These are phyloP conservation scores for Pilatotrama ljubarskyi DNA, from an alignment of 768 basidiomycete species.

Conservation along the genomic window DNA sequence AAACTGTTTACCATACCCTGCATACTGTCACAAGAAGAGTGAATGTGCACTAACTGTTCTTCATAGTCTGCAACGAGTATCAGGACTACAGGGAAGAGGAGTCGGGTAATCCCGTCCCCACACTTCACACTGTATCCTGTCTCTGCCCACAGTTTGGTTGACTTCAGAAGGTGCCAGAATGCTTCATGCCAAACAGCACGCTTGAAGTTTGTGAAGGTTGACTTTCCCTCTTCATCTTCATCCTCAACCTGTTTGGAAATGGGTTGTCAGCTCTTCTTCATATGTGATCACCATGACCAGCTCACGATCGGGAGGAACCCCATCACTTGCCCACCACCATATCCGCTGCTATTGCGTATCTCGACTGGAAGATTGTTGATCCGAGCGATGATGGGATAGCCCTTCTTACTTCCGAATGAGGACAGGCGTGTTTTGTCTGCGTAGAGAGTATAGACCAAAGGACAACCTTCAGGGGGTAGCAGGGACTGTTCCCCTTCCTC, in stretches of 20 bases:
- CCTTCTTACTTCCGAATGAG: conserved; percentile 2
- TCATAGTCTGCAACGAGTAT: conserved; percentile 32
- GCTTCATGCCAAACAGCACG: conserved; percentile 26
- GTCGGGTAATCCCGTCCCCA: background rate
- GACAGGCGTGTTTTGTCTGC: conserved; percentile 12
- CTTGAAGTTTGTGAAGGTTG: conserved; percentile 23
- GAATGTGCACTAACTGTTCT: conserved; percentile 29
- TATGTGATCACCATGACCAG: background rate
- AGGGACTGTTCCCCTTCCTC: too few species aligned
- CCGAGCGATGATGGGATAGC: conserved; percentile 4
- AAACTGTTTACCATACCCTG: too few species aligned
- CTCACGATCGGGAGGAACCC: conserved; percentile 20
- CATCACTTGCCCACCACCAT: conserved; percentile 5
- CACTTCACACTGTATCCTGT: conserved; percentile 14
- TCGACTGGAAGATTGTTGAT: conserved; percentile 9
- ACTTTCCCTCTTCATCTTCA: conserved; percentile 6
- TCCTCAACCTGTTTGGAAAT: background rate
- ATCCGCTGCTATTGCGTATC: conserved; percentile 8
- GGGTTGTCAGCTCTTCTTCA: background rate
- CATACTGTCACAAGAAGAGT: background rate
- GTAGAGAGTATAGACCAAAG: too few species aligned
- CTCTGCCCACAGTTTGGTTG: background rate
- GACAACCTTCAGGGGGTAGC: too few species aligned
- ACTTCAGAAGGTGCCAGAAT: conserved; percentile 20
- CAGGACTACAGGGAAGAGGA: conserved; percentile 25